These are phyloP conservation scores for Vigna angularis DNA, from an alignment of 306 rosid species.

Conservation along the genomic window DNA sequence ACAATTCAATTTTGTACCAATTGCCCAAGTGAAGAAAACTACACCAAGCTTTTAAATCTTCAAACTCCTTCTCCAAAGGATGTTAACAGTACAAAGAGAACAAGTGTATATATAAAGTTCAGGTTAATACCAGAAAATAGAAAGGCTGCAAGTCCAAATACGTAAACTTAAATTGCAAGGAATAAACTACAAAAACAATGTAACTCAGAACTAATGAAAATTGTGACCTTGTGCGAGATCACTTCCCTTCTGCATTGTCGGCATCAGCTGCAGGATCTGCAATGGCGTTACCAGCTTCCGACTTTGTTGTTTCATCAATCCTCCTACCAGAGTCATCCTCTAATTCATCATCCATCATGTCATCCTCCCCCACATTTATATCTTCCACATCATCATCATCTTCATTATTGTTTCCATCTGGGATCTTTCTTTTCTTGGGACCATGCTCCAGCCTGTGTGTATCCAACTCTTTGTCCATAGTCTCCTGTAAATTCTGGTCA, in stretches of 20 bases:
- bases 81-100: slow-evolving; percentile 14
- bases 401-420: slow-evolving; percentile 76
- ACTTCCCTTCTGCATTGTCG: slow-evolving; percentile 53
- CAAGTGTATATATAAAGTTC: not conserved
- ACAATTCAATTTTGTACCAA: too few relatives aligned
- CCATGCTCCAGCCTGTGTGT: slow-evolving; percentile 99
- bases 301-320: slow-evolving; percentile 70
- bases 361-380: slow-evolving; percentile 87
- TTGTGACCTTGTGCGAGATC: slow-evolving; percentile 15
- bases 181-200: slow-evolving; percentile 37
- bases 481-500: slow-evolving; percentile 89
- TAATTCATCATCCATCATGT: slow-evolving; percentile 89
- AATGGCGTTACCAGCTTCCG: slow-evolving; percentile 50
- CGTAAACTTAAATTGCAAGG: slow-evolving; percentile 37
- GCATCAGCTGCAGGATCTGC: slow-evolving; percentile 54
- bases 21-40: too few relatives aligned
- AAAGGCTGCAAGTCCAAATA: slow-evolving; percentile 18
- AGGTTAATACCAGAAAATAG: slow-evolving; percentile 39
- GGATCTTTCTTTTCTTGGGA: slow-evolving; percentile 92
- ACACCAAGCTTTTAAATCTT: too few relatives aligned
- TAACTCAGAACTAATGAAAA: slow-evolving; percentile 22
- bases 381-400: slow-evolving; percentile 95
- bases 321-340: slow-evolving; percentile 76
- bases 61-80: not conserved
- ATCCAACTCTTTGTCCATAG: slow-evolving; percentile 98